Conservation (phyloP, 1,284 basidiomycete species). For the Trichosporon inkin region DNA sequence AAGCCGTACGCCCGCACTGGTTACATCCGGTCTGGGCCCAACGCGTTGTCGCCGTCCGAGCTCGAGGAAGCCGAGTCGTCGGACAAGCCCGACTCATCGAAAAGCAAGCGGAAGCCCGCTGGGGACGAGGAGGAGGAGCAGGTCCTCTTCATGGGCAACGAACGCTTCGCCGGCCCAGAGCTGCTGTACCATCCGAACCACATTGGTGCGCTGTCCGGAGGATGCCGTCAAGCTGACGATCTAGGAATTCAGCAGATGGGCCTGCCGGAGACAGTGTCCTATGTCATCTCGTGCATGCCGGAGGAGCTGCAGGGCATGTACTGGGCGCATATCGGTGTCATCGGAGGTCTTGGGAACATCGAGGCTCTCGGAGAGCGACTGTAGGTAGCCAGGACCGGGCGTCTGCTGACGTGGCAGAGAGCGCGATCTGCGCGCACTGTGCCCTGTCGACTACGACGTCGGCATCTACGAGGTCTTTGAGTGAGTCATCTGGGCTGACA, state of each 20-base stretch:
- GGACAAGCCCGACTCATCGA: conserved; percentile 6
- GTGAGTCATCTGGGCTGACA: conserved; percentile 56
- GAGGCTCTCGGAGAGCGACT: conserved; percentile 69
- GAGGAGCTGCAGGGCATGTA: conserved; percentile 80
- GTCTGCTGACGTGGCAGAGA: conserved; percentile 40
- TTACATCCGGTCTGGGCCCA: conserved; percentile 56
- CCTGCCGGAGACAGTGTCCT: conserved; percentile 67
- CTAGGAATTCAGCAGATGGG: conserved; percentile 73
- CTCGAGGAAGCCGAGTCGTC: conserved; percentile 9
- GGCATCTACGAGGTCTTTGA: conserved; percentile 65
- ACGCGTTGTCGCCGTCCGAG: conserved; percentile 26
- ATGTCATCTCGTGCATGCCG: conserved; percentile 68
- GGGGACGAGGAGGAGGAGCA: conserved; percentile 59
- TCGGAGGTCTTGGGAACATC: conserved; percentile 76
- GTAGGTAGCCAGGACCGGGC: conserved; percentile 46
- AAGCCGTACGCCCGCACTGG: conserved; percentile 59
- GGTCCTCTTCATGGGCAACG: conserved; percentile 78
- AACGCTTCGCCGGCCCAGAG: conserved; percentile 84
- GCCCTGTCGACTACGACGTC: conserved; percentile 70
- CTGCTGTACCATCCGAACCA: conserved; percentile 81
- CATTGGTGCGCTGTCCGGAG: conserved; percentile 60
- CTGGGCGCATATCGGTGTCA: conserved; percentile 85
- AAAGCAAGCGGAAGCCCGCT: neutral
- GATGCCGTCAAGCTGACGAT: neutral
- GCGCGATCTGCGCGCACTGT: conserved; percentile 67